phyloP scores from a whole-genome alignment of 108 stramenopile genomes.

The Schizochytrium sp. region DNA sequence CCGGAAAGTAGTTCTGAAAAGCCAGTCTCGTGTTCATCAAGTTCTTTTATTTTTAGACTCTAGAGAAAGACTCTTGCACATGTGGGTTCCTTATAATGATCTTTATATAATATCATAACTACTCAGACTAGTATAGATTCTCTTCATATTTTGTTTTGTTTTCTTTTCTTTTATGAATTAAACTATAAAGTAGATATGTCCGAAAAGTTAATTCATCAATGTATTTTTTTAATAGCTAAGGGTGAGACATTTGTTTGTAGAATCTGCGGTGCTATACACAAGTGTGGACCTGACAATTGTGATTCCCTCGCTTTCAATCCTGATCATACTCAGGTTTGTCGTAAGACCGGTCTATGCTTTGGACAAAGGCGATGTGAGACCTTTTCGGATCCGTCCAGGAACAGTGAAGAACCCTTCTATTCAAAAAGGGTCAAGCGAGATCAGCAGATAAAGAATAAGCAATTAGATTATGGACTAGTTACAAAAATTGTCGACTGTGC shows the following conservation, averaged over 20 bases:
- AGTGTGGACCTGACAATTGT: background rate
- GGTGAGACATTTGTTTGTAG: conserved; percentile 8
- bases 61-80: too few relatives aligned
- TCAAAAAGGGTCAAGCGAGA: background rate
- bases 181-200: too few relatives aligned
- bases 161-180: too few relatives aligned
- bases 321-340: background rate
- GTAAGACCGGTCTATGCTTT: background rate
- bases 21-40: too few relatives aligned
- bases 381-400: background rate
- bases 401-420: background rate
- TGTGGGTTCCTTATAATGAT: too few relatives aligned
- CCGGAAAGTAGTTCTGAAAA: too few relatives aligned
- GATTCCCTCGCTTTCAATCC: background rate
- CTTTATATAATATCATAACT: too few relatives aligned
- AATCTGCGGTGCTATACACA: background rate
- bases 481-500: background rate
- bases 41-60: too few relatives aligned
- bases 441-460: background rate
- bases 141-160: too few relatives aligned
- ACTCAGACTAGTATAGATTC: too few relatives aligned
- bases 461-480: background rate
- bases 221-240: too few relatives aligned
- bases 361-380: background rate
- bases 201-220: too few relatives aligned